A percentile compares a stretch with the other conserved stretches of the same genome.
Conservation (phyloP, 345 rosid genomes). For the Euphorbia lathyris region DNA sequence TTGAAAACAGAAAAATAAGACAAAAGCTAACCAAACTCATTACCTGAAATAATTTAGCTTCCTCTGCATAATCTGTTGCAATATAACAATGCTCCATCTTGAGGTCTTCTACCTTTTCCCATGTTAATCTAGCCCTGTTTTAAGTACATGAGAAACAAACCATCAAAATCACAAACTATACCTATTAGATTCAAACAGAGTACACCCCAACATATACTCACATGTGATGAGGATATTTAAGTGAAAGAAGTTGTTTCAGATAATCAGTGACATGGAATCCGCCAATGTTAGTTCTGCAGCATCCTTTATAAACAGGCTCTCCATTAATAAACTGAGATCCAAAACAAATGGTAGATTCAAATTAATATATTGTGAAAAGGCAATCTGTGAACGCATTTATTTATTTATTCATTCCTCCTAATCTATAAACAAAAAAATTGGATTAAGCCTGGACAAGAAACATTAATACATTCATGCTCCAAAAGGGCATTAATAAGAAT, state of each 20-base stretch:
- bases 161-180: neutral
- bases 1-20: conserved; percentile 9
- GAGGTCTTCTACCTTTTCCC: conserved; percentile 98
- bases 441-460: neutral
- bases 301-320: conserved; percentile 76
- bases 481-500: neutral
- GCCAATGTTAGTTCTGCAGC: conserved; percentile 83
- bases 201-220: conserved; percentile 32
- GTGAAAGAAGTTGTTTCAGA: conserved; percentile 91
- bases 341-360: conserved; percentile 13
- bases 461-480: neutral
- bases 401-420: neutral
- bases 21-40: conserved; percentile 6
- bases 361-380: neutral
- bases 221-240: conserved; percentile 89
- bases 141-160: conserved; percentile 15
- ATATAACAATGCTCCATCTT: conserved; percentile 93
- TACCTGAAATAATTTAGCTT: conserved; percentile 76
- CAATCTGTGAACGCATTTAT: neutral
- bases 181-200: conserved; percentile 13
- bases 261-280: conserved; percentile 87
- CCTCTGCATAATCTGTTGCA: conserved; percentile 69
- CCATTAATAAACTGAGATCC: conserved; percentile 72
- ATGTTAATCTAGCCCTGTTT: conserved; percentile 67
- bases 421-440: neutral